A percentile compares a stretch with the other conserved stretches of the same genome.
Conservation (phyloP, 2,329 filamentous ascomycete species). For the Ophiostoma montium region DNA sequence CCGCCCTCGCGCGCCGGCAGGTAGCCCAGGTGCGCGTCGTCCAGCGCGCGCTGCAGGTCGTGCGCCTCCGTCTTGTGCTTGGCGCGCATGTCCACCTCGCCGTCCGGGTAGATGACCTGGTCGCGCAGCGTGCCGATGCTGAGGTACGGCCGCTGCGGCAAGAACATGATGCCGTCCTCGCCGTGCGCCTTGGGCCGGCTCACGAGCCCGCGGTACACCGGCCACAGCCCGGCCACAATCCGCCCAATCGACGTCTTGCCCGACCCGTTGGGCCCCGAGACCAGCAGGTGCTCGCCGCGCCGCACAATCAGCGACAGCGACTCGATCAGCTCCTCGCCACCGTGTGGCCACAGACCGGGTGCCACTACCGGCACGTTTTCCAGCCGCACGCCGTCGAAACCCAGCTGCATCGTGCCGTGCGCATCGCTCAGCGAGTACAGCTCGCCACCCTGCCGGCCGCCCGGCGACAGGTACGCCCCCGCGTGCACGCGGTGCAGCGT, state of each 20-base stretch:
- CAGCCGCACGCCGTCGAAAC: slow-evolving; percentile 85
- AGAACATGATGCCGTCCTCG: slow-evolving; percentile 92
- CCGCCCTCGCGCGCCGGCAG: slow-evolving; percentile 84
- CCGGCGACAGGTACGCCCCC: slow-evolving; percentile 53
- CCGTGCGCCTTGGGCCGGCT: slow-evolving; percentile 70
- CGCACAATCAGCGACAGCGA: slow-evolving; percentile 80
- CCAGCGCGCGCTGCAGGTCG: slow-evolving; percentile 64
- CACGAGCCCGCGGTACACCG: slow-evolving; percentile 83
- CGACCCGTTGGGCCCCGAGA: slow-evolving; percentile 88
- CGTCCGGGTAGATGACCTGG: slow-evolving; percentile 95
- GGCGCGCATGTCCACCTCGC: slow-evolving; percentile 83
- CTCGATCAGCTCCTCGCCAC: slow-evolving; percentile 83
- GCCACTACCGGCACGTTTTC: slow-evolving; percentile 91
- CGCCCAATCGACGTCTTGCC: slow-evolving; percentile 84
- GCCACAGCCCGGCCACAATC: slow-evolving; percentile 86
- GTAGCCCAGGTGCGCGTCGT: slow-evolving; percentile 77
- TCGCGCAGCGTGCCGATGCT: slow-evolving; percentile 86
- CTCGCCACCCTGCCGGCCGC: slow-evolving; percentile 47
- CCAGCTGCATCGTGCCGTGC: slow-evolving; percentile 85
- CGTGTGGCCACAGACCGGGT: slow-evolving; percentile 73
- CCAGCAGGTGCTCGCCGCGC: slow-evolving; percentile 81
- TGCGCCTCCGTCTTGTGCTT: slow-evolving; percentile 57
- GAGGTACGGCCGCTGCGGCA: slow-evolving; percentile 86
- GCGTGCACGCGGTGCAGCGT: slow-evolving; percentile 90
- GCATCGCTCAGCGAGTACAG: slow-evolving; percentile 82